Evolutionary conservation across 177 flowering plant species (phyloP).

Genomic region (Telopea speciosissima): DNA sequence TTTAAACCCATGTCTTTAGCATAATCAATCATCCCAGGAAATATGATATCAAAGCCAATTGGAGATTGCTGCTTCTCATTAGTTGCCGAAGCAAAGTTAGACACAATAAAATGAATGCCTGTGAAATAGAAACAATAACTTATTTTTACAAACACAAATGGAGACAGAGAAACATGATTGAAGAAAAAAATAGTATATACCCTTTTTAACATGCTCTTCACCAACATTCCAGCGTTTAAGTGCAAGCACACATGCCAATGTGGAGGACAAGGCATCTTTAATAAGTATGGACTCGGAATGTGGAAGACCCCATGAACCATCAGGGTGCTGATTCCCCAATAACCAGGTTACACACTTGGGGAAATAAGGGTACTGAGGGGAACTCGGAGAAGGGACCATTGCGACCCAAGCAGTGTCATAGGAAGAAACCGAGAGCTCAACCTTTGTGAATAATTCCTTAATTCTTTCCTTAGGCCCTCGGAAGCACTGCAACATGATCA

Average conservation of each 20-base stretch:
- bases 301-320: slow-evolving; percentile 86
- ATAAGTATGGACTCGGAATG: slow-evolving; percentile 32
- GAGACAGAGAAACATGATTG: background rate
- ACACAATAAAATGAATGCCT: slow-evolving; percentile 62
- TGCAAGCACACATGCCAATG: slow-evolving; percentile 77
- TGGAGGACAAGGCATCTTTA: slow-evolving; percentile 61
- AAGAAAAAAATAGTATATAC: slow-evolving; percentile 22
- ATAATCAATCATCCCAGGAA: slow-evolving; percentile 69
- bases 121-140: slow-evolving; percentile 14
- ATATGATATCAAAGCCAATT: slow-evolving; percentile 72
- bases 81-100: slow-evolving; percentile 39
- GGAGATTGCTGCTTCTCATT: slow-evolving; percentile 59
- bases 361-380: slow-evolving; percentile 46
- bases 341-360: slow-evolving; percentile 73
- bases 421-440: slow-evolving; percentile 68
- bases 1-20: slow-evolving; percentile 45
- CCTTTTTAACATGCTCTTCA: slow-evolving; percentile 51
- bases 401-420: slow-evolving; percentile 99
- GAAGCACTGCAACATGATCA: slow-evolving; percentile 25
- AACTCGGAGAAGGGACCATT: slow-evolving; percentile 70
- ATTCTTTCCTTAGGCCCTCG: slow-evolving; percentile 48
- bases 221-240: slow-evolving; percentile 72
- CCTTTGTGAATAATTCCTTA: slow-evolving; percentile 42
- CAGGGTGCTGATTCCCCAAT: slow-evolving; percentile 56
- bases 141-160: background rate